A percentile compares a stretch with the other conserved stretches of the same genome.
Evolutionary conservation across 1,284 basidiomycete genomes (phyloP).

Genomic region (Agroathelia rolfsii): DNA sequence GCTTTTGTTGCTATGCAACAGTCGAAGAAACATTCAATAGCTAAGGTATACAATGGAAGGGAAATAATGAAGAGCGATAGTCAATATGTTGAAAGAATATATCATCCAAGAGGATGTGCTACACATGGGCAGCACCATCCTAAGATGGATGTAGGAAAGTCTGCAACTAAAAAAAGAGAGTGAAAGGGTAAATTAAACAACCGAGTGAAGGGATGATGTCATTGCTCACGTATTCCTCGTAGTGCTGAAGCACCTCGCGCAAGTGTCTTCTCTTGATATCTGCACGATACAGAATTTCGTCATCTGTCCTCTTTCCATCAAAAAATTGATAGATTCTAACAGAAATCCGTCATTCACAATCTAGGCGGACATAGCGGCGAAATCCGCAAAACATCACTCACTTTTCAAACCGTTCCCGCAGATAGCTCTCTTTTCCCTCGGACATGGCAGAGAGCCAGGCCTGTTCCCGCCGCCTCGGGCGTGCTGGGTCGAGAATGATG

Average conservation of each 20-base stretch:
- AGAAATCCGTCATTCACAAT: constrained; percentile 2
- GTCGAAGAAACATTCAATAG: too few relatives aligned
- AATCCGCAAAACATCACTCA: constrained; percentile 30
- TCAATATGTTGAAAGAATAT: too few relatives aligned
- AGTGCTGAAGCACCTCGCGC: constrained; percentile 68
- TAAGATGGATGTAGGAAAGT: constrained; percentile 48
- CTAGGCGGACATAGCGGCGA: neutral
- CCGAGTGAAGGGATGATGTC: constrained; percentile 11
- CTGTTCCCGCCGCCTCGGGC: constrained; percentile 66
- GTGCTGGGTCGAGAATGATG: constrained; percentile 75
- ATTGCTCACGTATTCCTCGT: constrained; percentile 64
- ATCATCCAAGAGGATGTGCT: too few relatives aligned
- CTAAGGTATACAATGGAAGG: too few relatives aligned
- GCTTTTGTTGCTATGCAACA: too few relatives aligned
- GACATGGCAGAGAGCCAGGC: constrained; percentile 80
- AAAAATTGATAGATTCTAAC: constrained; percentile 72
- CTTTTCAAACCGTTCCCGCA: constrained; percentile 59
- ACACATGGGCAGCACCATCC: too few relatives aligned
- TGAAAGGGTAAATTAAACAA: neutral
- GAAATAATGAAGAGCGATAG: too few relatives aligned
- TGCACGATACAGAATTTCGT: constrained; percentile 69
- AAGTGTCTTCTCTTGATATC: constrained; percentile 69
- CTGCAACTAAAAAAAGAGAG: constrained; percentile 20
- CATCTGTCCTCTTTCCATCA: constrained; percentile 71
- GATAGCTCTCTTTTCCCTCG: constrained; percentile 56